Base-by-base conservation (phyloP, 2,329 filamentous ascomycete genomes). In the Colletotrichum plurivorum region DNA sequence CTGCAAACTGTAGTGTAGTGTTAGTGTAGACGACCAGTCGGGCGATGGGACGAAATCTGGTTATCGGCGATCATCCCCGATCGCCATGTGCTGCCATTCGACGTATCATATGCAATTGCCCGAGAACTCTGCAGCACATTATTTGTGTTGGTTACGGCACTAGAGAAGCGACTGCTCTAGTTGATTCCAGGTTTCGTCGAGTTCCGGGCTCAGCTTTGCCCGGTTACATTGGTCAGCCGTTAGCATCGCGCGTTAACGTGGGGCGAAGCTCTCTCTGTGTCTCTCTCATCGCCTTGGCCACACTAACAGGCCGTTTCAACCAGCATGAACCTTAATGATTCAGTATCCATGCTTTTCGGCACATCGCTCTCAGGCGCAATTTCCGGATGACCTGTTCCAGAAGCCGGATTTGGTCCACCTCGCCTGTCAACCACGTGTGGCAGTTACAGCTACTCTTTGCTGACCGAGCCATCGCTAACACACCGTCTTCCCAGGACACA, bases 401-500 rank as follows among this genome's bases (percentile, higher is more conserved):
- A 41, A 48, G 20, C 31, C 27, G 16, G 9, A 13, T 43, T 31
- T 22, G 5, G n/a, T 61, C 66, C 62, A 56, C 62, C 45, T 22
- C 5, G 43, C 22, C 31, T 49, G 61, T 55, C 41, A 59, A 55
- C 55, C 45, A 56, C 62, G 25, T 69, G 51, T 45, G 36, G 48
- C n/a, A 58, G 54, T 53, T 51, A 36, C 31, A 60, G 18, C 6
- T 60, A 12, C 45, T 20, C 4, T 20, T 51, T 59, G 66, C 62
- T 66, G 61, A 60, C 49, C 20, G 62, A 51, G 55, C 31, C 45
- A 52, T 66, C 55, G 55, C 66, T 69, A 52, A 69, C 66, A 55
- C 31, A 43, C 45, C 51, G 62, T 36, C 62, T 66, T 55, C 39
- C 56, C 18, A 59, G 31, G 45, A 41, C 62, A 41, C 62, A 41